Evolutionary conservation across 805 yeast species (phyloP).

Genomic region (Pichia rugopelliculosa): DNA sequence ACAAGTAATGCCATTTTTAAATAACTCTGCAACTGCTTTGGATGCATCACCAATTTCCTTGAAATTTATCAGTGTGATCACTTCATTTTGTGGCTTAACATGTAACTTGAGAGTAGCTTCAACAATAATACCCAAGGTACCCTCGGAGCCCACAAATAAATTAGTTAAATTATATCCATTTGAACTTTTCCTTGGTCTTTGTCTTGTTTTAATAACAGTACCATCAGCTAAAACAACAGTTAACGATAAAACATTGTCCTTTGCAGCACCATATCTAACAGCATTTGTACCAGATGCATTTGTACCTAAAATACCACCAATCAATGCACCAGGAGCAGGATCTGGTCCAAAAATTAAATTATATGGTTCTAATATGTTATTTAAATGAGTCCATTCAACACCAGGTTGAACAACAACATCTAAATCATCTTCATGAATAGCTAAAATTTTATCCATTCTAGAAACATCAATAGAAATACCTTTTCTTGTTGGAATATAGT

Average conservation of each 20-base stretch:
- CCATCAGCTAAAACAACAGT: slow-evolving; percentile 81
- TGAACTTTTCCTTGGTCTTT: slow-evolving; percentile 67
- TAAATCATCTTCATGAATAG: slow-evolving; percentile 53
- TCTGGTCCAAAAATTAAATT: slow-evolving; percentile 67
- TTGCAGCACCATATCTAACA: slow-evolving; percentile 69
- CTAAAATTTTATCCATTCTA: slow-evolving; percentile 51
- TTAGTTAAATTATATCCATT: slow-evolving; percentile 77
- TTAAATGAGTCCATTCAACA: slow-evolving; percentile 67
- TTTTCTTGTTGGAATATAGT: slow-evolving; percentile 59
- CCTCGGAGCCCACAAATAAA: slow-evolving; percentile 71
- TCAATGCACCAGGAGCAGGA: slow-evolving; percentile 71
- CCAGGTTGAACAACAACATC: slow-evolving; percentile 78
- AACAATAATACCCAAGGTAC: slow-evolving; percentile 71
- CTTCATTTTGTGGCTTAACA: slow-evolving; percentile 56
- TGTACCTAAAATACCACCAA: slow-evolving; percentile 71
- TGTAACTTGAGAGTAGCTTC: slow-evolving; percentile 68
- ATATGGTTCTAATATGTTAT: slow-evolving; percentile 41
- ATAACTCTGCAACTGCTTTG: slow-evolving; percentile 53
- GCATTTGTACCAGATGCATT: slow-evolving; percentile 80
- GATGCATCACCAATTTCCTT: slow-evolving; percentile 66
- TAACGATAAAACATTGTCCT: slow-evolving; percentile 58
- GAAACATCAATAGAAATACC: slow-evolving; percentile 56
- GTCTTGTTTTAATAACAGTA: slow-evolving; percentile 63
- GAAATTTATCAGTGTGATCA: slow-evolving; percentile 64
- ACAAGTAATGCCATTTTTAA: slow-evolving; percentile 55